Base-by-base conservation (phyloP, 495 filamentous ascomycete genomes). In the Aspergillus wentii region DNA sequence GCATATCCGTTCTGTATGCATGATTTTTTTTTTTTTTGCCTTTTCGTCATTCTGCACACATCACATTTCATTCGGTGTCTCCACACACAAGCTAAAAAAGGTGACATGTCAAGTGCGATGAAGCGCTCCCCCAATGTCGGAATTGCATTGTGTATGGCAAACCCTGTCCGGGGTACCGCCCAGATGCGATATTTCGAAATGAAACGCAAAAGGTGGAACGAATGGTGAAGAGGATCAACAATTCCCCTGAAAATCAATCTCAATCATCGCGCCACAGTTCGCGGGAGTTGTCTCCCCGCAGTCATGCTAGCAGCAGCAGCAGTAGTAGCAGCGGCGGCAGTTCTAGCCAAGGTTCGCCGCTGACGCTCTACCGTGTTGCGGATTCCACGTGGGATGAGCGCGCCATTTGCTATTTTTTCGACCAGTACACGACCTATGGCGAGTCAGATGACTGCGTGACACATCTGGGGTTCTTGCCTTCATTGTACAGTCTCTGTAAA, bases 351-450 rank as follows among this genome's bases (percentile, higher is more conserved):
- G 15, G n/a, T 8, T 34, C 35, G 4, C 15, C 44, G 13, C 33
- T 61, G 13, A 44, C 46, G 0, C 22, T 56, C 6, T 45, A 53
- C 26, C 43, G 41, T 10, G 35, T 63, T 2, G 46, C 51, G 1
- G 65, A 68, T 45, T 40, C 62, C 7, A 60, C 50, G 1, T 65
- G 64, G 62, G 57, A 68, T 27, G 50, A 71, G 30, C 59, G 64
- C 6, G 65, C 67, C 3, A 15, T 65, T 2, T 69, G 65, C 41
- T 69, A 60, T 33, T 71, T 71, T 40, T 69, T 71, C 28, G 63
- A 68, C 17, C 67, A 71, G 35, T 71, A 57, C 33, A 66, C 61
- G 1, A 48, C 56, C 7, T 21, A 37, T 17, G 52, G 44, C 8
- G 38, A 55, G 2, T 6, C 6, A 1, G 50, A 59, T 13, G 54